Percentiles rank a stretch among this genome's conserved stretches.
Evolutionary conservation across 257 asterid genomes (phyloP).

Genomic region (Petunia axillaris): DNA sequence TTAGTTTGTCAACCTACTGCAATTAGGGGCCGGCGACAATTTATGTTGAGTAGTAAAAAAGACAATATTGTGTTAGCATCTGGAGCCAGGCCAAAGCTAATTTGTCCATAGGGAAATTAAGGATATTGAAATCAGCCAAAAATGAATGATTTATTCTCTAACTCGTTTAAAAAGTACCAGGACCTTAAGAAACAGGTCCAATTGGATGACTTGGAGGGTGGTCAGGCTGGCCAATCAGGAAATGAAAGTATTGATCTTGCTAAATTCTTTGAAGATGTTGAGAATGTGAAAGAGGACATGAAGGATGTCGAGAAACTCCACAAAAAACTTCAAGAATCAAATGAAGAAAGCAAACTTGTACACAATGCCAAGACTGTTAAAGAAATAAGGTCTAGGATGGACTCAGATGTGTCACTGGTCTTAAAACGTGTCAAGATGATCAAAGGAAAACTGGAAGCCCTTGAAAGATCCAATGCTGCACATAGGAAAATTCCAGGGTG

Average conservation of each 20-base stretch:
- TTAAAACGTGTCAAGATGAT: slow-evolving; percentile 44
- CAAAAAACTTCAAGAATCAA: slow-evolving; percentile 41
- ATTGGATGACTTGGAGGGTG: slow-evolving; percentile 44
- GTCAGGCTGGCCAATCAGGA: slow-evolving; percentile 7
- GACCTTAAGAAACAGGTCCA: slow-evolving; percentile 45
- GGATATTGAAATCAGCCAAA: slow-evolving; percentile 8
- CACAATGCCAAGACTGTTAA: slow-evolving; percentile 53
- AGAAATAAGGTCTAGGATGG: slow-evolving; percentile 46
- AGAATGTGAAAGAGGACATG: slow-evolving; percentile 51
- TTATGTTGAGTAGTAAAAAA: background rate
- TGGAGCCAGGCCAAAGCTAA: background rate
- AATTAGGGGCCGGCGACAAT: background rate
- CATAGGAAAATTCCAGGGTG: slow-evolving; percentile 42
- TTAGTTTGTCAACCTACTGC: background rate
- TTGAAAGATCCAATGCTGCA: slow-evolving; percentile 46
- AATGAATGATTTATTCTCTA: slow-evolving; percentile 53
- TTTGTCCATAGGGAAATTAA: background rate
- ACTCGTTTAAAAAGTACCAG: slow-evolving; percentile 44
- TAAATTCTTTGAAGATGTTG: slow-evolving; percentile 48
- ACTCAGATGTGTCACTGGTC: slow-evolving; percentile 40
- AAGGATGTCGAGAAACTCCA: slow-evolving; percentile 37
- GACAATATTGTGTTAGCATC: background rate
- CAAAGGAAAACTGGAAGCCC: slow-evolving; percentile 49
- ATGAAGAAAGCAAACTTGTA: slow-evolving; percentile 48
- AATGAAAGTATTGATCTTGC: slow-evolving; percentile 36